phyloP scores from a whole-genome alignment of 192 early-diverging fungal genomes.

The Chytriomyces sp. region DNA sequence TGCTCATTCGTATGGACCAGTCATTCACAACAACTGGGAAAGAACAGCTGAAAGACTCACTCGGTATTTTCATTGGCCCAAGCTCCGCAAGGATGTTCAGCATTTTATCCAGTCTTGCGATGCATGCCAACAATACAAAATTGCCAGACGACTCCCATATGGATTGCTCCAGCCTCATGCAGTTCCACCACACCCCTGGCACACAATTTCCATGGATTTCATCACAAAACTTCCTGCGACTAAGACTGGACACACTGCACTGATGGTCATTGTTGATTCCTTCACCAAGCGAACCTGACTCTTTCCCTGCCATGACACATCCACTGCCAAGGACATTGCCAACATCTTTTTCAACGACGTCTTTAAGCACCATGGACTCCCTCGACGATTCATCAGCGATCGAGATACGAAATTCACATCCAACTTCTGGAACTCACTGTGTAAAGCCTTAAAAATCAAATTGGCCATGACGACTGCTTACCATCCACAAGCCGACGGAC shows the following conservation, averaged over 20 bases:
- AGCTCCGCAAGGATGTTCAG: neutral
- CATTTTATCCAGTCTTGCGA: neutral
- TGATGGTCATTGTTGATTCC: constrained; percentile 17
- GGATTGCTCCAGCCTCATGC: neutral
- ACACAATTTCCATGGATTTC: neutral
- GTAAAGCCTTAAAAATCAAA: constrained; percentile 31
- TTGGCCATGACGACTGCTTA: constrained; percentile 40
- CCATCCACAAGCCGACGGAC: constrained; percentile 48
- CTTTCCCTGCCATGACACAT: neutral
- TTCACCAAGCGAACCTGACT: constrained; percentile 1
- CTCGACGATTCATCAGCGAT: constrained; percentile 53
- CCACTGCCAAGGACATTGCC: constrained; percentile 17
- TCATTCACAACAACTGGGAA: too few species aligned
- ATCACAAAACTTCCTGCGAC: too few species aligned
- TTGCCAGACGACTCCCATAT: constrained; percentile 2
- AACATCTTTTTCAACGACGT: neutral
- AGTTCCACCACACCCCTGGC: neutral
- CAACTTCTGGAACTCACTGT: constrained; percentile 40
- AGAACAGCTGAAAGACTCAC: neutral
- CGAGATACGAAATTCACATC: constrained; percentile 51
- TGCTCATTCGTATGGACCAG: neutral
- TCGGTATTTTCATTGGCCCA: constrained; percentile 12
- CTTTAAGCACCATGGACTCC: constrained; percentile 34
- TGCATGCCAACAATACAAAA: neutral
- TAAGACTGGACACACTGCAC: neutral